Conservation (phyloP, 257 asterid species). For the Petunia secreta region DNA sequence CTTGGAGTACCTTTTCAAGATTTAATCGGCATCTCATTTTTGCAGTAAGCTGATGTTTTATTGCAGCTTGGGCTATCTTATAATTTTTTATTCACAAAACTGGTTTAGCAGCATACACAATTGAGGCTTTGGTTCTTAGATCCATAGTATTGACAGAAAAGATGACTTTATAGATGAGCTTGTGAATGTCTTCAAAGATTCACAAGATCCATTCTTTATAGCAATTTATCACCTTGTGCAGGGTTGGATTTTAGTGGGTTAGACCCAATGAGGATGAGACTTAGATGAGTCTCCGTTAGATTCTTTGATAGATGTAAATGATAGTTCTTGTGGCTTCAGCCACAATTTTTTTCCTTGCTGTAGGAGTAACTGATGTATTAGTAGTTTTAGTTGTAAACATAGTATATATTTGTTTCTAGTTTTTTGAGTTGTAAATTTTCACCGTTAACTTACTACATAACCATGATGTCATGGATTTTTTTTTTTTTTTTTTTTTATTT, state of each 20-base stretch:
- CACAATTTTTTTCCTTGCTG: background rate
- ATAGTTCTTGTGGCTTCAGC: slow-evolving; percentile 21
- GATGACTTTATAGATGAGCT: slow-evolving; percentile 11
- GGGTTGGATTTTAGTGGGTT: slow-evolving; percentile 23
- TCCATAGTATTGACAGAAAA: slow-evolving; percentile 23
- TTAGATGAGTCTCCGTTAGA: slow-evolving; percentile 24
- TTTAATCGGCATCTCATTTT: slow-evolving; percentile 3
- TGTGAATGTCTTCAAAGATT: slow-evolving; percentile 18
- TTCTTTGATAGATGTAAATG: slow-evolving; percentile 29
- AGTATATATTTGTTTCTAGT: slow-evolving; percentile 13
- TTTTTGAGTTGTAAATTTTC: slow-evolving; percentile 20
- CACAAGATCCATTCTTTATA: slow-evolving; percentile 25
- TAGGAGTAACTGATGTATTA: background rate
- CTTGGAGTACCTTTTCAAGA: slow-evolving; percentile 74
- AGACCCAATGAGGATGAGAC: slow-evolving; percentile 26
- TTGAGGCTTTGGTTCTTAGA: slow-evolving; percentile 2
- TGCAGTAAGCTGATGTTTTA: slow-evolving; percentile 18
- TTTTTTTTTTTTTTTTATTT: no score
- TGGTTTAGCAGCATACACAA: slow-evolving; percentile 2
- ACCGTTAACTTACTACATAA: slow-evolving; percentile 10
- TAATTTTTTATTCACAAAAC: background rate
- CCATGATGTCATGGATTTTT: slow-evolving; percentile 16
- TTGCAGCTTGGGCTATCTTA: slow-evolving; percentile 22
- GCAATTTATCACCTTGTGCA: slow-evolving; percentile 23
- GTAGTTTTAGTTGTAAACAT: slow-evolving; percentile 12